phyloP scores from a whole-genome alignment of 2,329 filamentous ascomycete species.

The Hypoxylon sp. region DNA sequence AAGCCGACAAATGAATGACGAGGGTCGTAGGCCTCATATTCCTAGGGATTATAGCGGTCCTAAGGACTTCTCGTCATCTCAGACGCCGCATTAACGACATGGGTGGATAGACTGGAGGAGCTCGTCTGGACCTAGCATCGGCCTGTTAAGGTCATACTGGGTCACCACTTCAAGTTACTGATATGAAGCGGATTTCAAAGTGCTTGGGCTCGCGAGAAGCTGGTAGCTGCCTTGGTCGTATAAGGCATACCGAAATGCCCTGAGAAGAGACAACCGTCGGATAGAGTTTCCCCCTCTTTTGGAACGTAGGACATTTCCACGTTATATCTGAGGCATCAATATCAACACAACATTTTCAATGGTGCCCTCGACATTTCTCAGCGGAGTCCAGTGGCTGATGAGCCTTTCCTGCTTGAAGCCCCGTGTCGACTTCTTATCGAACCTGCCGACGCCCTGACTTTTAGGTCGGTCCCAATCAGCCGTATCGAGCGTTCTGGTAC shows the following conservation, averaged over 20 bases:
- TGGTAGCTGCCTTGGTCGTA: too few species aligned
- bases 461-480: not conserved
- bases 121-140: not conserved
- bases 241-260: too few species aligned
- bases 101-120: constrained; percentile 10
- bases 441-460: constrained; percentile 2
- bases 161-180: not conserved
- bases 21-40: not conserved
- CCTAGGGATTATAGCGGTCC: not conserved
- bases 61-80: constrained; percentile 13
- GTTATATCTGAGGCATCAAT: constrained; percentile 36
- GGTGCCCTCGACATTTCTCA: constrained; percentile 45
- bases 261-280: too few species aligned
- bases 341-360: constrained; percentile 48
- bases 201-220: too few species aligned
- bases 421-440: constrained; percentile 35
- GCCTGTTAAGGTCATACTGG: not conserved
- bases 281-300: too few species aligned
- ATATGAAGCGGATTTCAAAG: not conserved
- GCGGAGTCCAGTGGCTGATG: constrained; percentile 48
- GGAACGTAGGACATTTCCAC: not conserved
- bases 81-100: constrained; percentile 1
- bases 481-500: not conserved
- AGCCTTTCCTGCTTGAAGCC: constrained; percentile 34
- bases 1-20: constrained; percentile 9